Conservation (phyloP, 345 rosid species). For the Erucastrum elatum region DNA sequence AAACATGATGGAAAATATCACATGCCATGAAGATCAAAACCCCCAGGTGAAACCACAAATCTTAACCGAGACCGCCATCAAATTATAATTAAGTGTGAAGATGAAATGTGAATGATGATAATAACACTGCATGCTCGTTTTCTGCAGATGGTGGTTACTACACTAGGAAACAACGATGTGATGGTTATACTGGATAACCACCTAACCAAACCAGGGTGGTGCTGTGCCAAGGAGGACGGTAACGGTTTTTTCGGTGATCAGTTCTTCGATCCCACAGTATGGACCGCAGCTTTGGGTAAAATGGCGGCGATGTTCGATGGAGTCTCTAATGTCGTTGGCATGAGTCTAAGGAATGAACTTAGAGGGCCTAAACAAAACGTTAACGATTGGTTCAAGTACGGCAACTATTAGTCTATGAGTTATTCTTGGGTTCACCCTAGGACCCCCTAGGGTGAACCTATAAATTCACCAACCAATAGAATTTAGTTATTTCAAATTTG, state of each 20-base stretch:
- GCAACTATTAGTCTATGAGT: no score
- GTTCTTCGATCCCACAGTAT: conserved; percentile 66
- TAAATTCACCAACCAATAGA: no score
- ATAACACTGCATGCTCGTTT: not conserved
- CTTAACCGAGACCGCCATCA: not conserved
- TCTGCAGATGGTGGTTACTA: conserved; percentile 71
- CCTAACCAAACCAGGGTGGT: conserved; percentile 92
- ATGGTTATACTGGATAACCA: conserved; percentile 95
- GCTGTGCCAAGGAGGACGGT: conserved; percentile 69
- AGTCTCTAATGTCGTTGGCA: conserved; percentile 68
- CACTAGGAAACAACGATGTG: conserved; percentile 63
- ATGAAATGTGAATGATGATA: not conserved
- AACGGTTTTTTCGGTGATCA: conserved; percentile 96
- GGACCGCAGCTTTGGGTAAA: conserved; percentile 65
- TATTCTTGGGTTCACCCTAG: no score
- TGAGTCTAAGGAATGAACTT: conserved; percentile 95
- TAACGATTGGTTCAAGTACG: conserved; percentile 85
- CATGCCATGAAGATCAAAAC: conserved; percentile 13
- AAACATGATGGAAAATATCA: not conserved
- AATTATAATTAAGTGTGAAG: not conserved
- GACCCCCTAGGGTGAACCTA: no score
- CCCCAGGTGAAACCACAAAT: conserved; percentile 11
- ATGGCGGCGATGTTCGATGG: conserved; percentile 74
- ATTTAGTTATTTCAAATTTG: no score
- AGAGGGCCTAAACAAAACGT: conserved; percentile 79